Percentiles rank a stretch among this genome's conserved stretches.
Conservation (phyloP, 495 filamentous ascomycete species). For the Arthonia radiata region DNA sequence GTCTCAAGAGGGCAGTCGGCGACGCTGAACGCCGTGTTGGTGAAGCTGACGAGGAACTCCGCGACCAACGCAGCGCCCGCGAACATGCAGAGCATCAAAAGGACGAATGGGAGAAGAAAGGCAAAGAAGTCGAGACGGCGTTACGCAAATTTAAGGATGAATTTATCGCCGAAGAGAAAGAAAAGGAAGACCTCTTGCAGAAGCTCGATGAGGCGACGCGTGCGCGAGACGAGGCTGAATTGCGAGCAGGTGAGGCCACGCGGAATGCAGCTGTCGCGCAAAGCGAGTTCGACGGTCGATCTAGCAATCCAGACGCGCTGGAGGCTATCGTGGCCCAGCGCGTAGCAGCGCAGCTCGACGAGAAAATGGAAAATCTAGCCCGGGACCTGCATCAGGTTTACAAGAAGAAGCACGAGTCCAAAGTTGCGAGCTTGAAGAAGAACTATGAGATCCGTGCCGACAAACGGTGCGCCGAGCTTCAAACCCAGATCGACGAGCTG, state of each 20-base stretch:
- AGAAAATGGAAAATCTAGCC: slow-evolving; percentile 77
- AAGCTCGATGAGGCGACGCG: slow-evolving; percentile 54
- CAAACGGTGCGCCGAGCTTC: slow-evolving; percentile 54
- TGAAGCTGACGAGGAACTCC: slow-evolving; percentile 52
- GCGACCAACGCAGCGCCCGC: slow-evolving; percentile 42
- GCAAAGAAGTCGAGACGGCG: slow-evolving; percentile 62
- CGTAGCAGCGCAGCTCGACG: slow-evolving; percentile 31
- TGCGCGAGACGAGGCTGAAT: slow-evolving; percentile 31
- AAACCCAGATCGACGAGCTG: slow-evolving; percentile 40
- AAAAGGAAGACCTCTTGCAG: slow-evolving; percentile 45
- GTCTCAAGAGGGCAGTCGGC: slow-evolving; percentile 58
- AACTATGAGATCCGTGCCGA: slow-evolving; percentile 79
- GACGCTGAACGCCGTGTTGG: slow-evolving; percentile 85
- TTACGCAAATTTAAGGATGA: slow-evolving; percentile 58
- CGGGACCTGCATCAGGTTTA: slow-evolving; percentile 80
- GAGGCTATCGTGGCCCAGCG: slow-evolving; percentile 8
- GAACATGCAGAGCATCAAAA: slow-evolving; percentile 54
- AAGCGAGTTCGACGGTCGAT: slow-evolving; percentile 1
- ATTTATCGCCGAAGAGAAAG: slow-evolving; percentile 46
- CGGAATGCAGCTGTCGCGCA: slow-evolving; percentile 7
- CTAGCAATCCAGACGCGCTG: neutral
- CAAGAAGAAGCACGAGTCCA: slow-evolving; percentile 87
- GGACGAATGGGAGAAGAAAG: slow-evolving; percentile 57
- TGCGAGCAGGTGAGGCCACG: slow-evolving; percentile 13
- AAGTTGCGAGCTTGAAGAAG: slow-evolving; percentile 83